A percentile compares a stretch with the other conserved stretches of the same genome.
Conservation (phyloP, 208 protist species). For the Eutreptiella sp. region DNA sequence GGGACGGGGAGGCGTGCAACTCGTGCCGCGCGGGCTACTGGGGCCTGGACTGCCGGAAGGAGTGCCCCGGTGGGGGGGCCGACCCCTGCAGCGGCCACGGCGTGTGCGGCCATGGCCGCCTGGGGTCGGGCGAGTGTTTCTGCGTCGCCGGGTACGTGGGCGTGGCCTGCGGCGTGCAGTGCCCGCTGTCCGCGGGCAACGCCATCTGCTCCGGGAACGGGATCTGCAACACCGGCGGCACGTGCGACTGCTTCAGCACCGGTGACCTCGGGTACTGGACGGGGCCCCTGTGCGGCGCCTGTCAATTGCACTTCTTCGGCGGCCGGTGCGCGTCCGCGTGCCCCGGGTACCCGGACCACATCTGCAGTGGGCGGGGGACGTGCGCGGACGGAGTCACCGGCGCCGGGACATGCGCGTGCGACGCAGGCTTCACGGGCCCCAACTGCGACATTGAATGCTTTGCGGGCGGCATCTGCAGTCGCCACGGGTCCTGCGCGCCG, state of each 20-base stretch:
- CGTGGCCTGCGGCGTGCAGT: slow-evolving; percentile 3
- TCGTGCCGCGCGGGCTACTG: slow-evolving; percentile 24
- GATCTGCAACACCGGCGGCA: slow-evolving; percentile 22
- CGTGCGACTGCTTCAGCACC: slow-evolving; percentile 4
- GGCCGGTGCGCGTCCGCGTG: not conserved
- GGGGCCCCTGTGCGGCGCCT: not conserved
- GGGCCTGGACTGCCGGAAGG: slow-evolving; percentile 9
- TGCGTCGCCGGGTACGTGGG: slow-evolving; percentile 17
- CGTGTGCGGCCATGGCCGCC: not conserved
- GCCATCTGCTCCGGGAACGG: slow-evolving; percentile 21
- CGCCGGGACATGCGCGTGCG: slow-evolving; percentile 3
- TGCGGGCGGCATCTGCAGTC: not conserved
- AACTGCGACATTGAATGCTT: slow-evolving; percentile 19
- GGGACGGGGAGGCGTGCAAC: slow-evolving; percentile 16
- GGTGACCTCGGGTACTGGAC: not conserved
- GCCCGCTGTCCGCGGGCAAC: slow-evolving; percentile 1
- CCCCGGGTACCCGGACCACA: not conserved
- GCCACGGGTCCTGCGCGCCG: not conserved
- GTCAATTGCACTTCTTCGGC: not conserved
- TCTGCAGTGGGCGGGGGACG: not conserved
- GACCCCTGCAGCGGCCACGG: slow-evolving; percentile 3
- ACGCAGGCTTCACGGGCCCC: slow-evolving; percentile 8
- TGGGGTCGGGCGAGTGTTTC: slow-evolving; percentile 12
- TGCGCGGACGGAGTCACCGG: not conserved
- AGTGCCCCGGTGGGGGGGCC: slow-evolving; percentile 9